These are phyloP conservation scores for Asterochloris sp. DNA, from an alignment of 139 green algal species.

Conservation along the genomic window DNA sequence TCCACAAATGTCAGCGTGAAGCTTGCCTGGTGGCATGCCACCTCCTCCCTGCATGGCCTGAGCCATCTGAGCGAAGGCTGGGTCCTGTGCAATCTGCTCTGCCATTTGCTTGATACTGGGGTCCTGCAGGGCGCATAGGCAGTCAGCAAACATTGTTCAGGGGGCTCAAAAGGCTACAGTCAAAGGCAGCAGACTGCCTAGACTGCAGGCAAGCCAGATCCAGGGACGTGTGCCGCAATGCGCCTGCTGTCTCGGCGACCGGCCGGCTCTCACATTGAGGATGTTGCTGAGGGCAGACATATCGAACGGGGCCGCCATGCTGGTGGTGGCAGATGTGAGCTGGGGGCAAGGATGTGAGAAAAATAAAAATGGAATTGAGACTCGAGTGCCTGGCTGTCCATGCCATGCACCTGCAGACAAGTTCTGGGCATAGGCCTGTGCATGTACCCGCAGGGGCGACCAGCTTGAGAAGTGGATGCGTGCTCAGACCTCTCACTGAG, in stretches of 20 bases:
- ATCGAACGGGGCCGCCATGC: conserved; percentile 40
- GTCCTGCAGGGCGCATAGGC: conserved; percentile 39
- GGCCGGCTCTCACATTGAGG: conserved; percentile 45
- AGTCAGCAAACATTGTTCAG: not conserved
- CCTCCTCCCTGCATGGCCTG: conserved; percentile 55
- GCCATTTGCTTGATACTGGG: conserved; percentile 79
- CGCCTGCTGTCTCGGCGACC: not conserved
- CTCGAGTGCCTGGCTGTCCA: not conserved
- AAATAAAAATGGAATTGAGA: not conserved
- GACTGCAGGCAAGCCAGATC: not conserved
- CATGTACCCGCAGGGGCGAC: not conserved
- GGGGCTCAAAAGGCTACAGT: not conserved
- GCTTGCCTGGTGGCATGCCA: not conserved
- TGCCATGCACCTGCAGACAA: not conserved
- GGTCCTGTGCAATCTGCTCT: conserved; percentile 75
- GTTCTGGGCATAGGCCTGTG: not conserved
- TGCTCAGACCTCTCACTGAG: not conserved
- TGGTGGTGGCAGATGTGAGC: not conserved
- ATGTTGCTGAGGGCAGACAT: conserved; percentile 57
- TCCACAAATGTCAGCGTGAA: not conserved
- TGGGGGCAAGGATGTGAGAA: not conserved
- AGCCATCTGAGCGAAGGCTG: conserved; percentile 63
- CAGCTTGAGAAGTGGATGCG: not conserved
- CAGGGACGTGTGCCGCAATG: not conserved
- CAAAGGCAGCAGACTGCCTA: not conserved